These are phyloP conservation scores for Solanum neorickii DNA, from an alignment of 257 asterid species.

Conservation along the genomic window DNA sequence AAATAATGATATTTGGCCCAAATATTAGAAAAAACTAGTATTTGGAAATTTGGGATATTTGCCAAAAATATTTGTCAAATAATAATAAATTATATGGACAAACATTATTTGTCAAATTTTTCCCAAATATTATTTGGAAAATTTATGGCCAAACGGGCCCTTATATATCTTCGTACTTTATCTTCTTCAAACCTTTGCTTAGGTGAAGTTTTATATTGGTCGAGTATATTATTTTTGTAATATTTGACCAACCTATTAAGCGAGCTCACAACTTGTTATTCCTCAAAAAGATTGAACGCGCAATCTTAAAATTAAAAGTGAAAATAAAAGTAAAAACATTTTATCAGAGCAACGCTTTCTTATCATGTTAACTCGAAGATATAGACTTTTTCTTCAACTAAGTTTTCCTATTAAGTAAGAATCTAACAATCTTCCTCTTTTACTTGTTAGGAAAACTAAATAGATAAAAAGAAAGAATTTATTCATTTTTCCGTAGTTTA, in stretches of 20 bases:
- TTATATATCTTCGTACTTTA: too few relatives aligned
- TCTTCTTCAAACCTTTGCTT: too few relatives aligned
- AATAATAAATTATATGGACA: too few relatives aligned
- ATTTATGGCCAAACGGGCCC: too few relatives aligned
- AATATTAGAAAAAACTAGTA: too few relatives aligned
- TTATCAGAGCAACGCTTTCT: not conserved
- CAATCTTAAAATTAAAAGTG: too few relatives aligned
- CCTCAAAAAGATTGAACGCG: not conserved
- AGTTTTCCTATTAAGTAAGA: not conserved
- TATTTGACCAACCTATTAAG: not conserved
- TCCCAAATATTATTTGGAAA: too few relatives aligned
- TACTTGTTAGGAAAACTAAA: not conserved
- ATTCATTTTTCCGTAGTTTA: not conserved
- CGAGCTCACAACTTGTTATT: not conserved
- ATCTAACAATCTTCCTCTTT: not conserved
- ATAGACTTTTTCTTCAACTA: not conserved
- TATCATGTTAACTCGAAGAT: not conserved
- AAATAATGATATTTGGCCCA: too few relatives aligned
- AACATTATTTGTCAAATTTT: too few relatives aligned
- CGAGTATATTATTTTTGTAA: not conserved
- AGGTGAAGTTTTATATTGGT: not conserved
- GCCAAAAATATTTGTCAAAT: too few relatives aligned
- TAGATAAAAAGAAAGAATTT: not conserved
- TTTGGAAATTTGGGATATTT: too few relatives aligned
- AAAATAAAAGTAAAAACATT: too few relatives aligned